phyloP scores from a whole-genome alignment of 768 basidiomycete genomes.

The Amanita phalloides region DNA sequence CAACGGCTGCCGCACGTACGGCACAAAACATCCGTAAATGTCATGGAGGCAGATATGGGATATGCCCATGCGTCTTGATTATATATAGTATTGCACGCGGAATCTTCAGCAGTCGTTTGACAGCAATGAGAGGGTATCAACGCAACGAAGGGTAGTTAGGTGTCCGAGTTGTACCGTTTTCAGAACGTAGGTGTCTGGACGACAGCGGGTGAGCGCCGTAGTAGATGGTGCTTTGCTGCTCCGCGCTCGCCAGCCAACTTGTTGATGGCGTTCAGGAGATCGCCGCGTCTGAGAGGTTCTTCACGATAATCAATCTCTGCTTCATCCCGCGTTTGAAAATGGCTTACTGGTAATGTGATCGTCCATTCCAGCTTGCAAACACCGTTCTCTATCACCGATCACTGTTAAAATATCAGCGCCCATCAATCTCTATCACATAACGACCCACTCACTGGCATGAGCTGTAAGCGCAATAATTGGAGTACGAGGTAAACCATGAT shows the following conservation, averaged over 20 bases:
- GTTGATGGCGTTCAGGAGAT: conserved; percentile 73
- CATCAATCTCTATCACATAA: conserved; percentile 5
- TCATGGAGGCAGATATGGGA: background rate
- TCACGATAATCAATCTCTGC: conserved; percentile 2
- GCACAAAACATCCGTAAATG: too few relatives aligned
- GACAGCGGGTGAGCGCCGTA: conserved; percentile 20
- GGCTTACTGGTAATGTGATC: conserved; percentile 73
- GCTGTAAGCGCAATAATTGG: conserved; percentile 97
- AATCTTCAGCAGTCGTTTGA: background rate
- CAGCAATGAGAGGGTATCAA: background rate
- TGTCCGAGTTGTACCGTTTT: background rate
- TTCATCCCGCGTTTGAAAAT: background rate
- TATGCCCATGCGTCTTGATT: background rate
- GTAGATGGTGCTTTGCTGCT: conserved; percentile 24
- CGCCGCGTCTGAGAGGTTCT: conserved; percentile 75
- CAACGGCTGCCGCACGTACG: too few relatives aligned
- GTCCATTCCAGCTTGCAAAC: conserved; percentile 47
- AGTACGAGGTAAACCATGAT: conserved; percentile 56
- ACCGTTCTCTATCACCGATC: conserved; percentile 61
- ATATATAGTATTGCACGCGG: background rate
- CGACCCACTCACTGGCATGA: conserved; percentile 77
- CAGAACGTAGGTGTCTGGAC: conserved; percentile 6
- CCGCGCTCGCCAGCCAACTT: conserved; percentile 64
- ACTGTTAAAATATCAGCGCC: conserved; percentile 30
- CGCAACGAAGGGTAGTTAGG: background rate